Evolutionary conservation across 306 rosid species (phyloP).

Genomic region (Clitoria ternatea): DNA sequence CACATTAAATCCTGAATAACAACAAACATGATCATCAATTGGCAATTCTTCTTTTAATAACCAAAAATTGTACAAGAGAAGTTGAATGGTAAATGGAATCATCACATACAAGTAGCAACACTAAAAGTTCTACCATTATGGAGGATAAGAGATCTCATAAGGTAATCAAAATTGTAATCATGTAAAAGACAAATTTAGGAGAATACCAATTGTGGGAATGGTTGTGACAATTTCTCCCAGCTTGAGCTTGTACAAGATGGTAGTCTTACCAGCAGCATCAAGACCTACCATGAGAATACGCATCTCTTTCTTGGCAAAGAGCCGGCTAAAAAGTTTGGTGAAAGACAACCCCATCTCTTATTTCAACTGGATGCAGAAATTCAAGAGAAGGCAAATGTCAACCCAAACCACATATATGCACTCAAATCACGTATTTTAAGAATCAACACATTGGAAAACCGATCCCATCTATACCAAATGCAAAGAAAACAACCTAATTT

Average conservation of each 20-base stretch:
- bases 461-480: background rate
- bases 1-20: constrained; percentile 55
- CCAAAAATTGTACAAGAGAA: background rate
- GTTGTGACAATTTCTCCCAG: constrained; percentile 71
- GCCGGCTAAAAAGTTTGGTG: constrained; percentile 69
- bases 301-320: constrained; percentile 71
- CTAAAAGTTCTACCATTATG: background rate
- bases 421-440: constrained; percentile 7
- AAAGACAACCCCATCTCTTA: constrained; percentile 63
- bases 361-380: constrained; percentile 29
- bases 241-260: constrained; percentile 73
- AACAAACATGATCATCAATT: constrained; percentile 12
- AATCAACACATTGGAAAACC: background rate
- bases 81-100: background rate
- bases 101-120: background rate
- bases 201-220: constrained; percentile 72
- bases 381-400: background rate
- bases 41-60: background rate
- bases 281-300: constrained; percentile 44
- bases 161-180: background rate
- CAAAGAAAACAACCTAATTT: background rate
- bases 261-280: constrained; percentile 62
- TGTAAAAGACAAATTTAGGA: background rate
- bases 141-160: background rate
- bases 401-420: background rate